phyloP scores from a whole-genome alignment of 345 rosid genomes.

The Eucalyptus cloeziana region DNA sequence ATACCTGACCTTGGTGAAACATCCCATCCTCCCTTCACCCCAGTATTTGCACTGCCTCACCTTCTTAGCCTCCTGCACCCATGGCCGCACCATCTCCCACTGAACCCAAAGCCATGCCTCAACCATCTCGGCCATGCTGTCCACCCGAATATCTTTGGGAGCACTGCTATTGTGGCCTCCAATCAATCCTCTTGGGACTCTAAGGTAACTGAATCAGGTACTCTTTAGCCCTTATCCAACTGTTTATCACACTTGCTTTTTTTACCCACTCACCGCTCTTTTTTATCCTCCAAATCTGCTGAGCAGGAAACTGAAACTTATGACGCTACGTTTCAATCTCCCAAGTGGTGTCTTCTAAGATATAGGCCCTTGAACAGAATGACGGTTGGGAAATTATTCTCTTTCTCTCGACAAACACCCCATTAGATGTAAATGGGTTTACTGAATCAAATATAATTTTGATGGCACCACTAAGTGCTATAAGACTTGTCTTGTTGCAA shows the following conservation, averaged over 20 bases:
- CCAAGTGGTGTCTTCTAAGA: neutral
- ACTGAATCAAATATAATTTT: neutral
- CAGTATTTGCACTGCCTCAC: neutral
- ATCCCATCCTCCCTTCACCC: neutral
- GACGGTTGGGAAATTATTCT: neutral
- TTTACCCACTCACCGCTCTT: neutral
- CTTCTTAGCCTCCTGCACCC: neutral
- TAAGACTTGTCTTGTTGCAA: neutral
- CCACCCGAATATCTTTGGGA: neutral
- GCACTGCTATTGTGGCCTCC: neutral
- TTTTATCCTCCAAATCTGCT: neutral
- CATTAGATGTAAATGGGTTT: neutral
- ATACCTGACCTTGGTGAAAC: neutral
- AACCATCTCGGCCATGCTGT: neutral
- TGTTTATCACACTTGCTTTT: neutral
- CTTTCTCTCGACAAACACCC: neutral
- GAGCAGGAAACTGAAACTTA: neutral
- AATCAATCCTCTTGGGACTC: neutral
- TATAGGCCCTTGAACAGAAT: neutral
- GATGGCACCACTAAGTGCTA: neutral
- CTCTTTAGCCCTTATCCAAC: neutral
- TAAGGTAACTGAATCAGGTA: neutral
- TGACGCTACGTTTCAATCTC: neutral
- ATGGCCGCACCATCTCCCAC: neutral
- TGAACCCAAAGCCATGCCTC: rapidly evolving